phyloP scores from a whole-genome alignment of 2,329 filamentous ascomycete species.

The Calonectria pteridis region DNA sequence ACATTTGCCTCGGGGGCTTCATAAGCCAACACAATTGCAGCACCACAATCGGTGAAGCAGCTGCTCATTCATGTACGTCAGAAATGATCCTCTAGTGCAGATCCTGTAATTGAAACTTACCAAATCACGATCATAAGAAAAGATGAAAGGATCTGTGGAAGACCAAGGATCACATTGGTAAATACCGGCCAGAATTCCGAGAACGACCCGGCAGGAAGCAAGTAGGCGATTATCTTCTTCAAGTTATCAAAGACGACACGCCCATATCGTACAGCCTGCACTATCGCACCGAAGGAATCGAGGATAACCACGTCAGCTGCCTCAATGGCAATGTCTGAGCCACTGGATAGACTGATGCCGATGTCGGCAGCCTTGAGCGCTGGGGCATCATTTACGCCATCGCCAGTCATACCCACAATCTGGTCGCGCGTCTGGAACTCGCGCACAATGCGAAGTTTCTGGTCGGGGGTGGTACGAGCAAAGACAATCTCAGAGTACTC shows the following conservation, averaged over 20 bases:
- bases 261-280: conserved; percentile 79
- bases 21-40: conserved; percentile 80
- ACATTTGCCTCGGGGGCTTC: conserved; percentile 83
- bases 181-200: conserved; percentile 82
- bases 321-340: conserved; percentile 76
- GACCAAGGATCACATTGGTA: conserved; percentile 77
- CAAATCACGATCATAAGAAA: conserved; percentile 80
- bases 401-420: conserved; percentile 77
- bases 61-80: conserved; percentile 43
- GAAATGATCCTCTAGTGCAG: background rate
- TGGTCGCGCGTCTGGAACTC: conserved; percentile 72
- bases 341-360: conserved; percentile 76
- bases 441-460: conserved; percentile 82
- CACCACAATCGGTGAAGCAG: conserved; percentile 82
- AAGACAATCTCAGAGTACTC: conserved; percentile 80
- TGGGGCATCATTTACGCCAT: conserved; percentile 78
- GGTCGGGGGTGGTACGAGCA: conserved; percentile 80
- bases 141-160: conserved; percentile 78
- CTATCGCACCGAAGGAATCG: conserved; percentile 75
- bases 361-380: conserved; percentile 75
- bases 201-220: conserved; percentile 80
- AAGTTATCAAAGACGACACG: conserved; percentile 83
- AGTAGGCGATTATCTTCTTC: conserved; percentile 78
- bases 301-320: conserved; percentile 76
- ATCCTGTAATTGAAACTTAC: conserved; percentile 45